Evolutionary conservation across 352 stramenopile genomes (phyloP).

Genomic region (Pythium brachiatum): DNA sequence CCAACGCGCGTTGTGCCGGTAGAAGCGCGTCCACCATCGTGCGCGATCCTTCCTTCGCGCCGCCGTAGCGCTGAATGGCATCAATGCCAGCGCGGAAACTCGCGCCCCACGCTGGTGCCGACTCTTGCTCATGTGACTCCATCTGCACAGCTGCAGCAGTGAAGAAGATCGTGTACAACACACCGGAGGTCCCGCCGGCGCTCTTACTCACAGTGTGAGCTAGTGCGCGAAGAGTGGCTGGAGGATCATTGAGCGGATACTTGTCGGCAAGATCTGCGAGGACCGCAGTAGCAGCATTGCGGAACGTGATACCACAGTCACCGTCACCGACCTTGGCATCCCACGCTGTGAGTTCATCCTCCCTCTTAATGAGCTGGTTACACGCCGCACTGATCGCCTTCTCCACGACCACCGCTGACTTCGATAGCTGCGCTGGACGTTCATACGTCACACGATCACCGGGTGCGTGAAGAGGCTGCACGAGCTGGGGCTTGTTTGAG

Average conservation of each 20-base stretch:
- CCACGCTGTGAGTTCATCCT: constrained; percentile 92
- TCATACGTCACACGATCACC: constrained; percentile 28
- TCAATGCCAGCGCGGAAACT: constrained; percentile 77
- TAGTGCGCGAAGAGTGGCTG: constrained; percentile 54
- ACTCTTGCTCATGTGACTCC: constrained; percentile 34
- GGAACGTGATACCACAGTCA: constrained; percentile 96
- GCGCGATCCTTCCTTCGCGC: constrained; percentile 90
- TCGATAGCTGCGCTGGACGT: constrained; percentile 45
- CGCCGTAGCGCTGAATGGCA: constrained; percentile 89
- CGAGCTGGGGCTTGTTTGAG: constrained; percentile 14
- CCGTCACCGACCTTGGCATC: constrained; percentile 96
- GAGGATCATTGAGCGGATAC: constrained; percentile 65
- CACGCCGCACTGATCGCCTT: constrained; percentile 67
- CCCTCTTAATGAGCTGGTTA: constrained; percentile 79
- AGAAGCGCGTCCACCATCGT: constrained; percentile 97
- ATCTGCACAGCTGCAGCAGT: constrained; percentile 58
- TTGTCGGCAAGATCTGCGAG: constrained; percentile 50
- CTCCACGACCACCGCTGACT: constrained; percentile 40
- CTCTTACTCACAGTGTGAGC: constrained; percentile 67
- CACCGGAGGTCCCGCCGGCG: constrained; percentile 93
- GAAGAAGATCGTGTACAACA: constrained; percentile 94
- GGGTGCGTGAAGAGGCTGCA: constrained; percentile 19
- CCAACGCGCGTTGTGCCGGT: constrained; percentile 69
- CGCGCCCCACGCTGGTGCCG: constrained; percentile 41
- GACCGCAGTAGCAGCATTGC: constrained; percentile 89